A percentile compares a stretch with the other conserved stretches of the same genome.
These are phyloP conservation scores for Entoloma clypeatum DNA, from an alignment of 1,284 basidiomycete genomes.

Conservation along the genomic window DNA sequence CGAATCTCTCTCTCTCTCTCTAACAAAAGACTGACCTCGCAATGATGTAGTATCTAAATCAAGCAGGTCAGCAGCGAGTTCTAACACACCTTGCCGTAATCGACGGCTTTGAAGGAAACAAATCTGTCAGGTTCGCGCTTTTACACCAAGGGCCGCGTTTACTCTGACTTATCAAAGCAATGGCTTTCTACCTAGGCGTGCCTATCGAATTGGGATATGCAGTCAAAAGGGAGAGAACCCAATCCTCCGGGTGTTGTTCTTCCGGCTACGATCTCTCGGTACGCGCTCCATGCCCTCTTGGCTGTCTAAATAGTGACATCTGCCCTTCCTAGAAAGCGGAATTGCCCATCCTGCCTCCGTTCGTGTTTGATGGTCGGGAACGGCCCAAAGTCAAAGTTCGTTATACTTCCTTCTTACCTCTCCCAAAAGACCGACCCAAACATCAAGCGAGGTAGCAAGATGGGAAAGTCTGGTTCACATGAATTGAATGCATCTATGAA, in stretches of 20 bases:
- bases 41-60: constrained; percentile 32
- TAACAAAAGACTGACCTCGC: background rate
- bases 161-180: too few relatives aligned
- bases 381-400: constrained; percentile 48
- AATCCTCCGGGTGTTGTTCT: constrained; percentile 39
- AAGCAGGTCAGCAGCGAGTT: constrained; percentile 34
- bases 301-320: background rate
- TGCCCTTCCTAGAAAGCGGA: constrained; percentile 13
- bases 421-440: too few relatives aligned
- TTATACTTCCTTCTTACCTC: background rate
- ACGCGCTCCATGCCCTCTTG: background rate
- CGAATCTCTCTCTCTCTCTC: background rate
- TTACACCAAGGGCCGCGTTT: background rate
- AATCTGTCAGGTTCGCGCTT: constrained; percentile 23
- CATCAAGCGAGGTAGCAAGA: constrained; percentile 50
- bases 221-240: constrained; percentile 40
- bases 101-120: constrained; percentile 41
- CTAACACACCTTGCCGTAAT: constrained; percentile 36
- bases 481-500: constrained; percentile 39
- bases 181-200: constrained; percentile 30
- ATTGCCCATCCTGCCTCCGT: constrained; percentile 56
- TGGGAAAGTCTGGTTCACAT: constrained; percentile 45
- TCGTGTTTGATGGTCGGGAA: constrained; percentile 68
- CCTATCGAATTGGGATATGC: constrained; percentile 40
- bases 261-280: constrained; percentile 39